phyloP scores from a whole-genome alignment of 2,329 filamentous ascomycete species.

The Apiospora hydei region DNA sequence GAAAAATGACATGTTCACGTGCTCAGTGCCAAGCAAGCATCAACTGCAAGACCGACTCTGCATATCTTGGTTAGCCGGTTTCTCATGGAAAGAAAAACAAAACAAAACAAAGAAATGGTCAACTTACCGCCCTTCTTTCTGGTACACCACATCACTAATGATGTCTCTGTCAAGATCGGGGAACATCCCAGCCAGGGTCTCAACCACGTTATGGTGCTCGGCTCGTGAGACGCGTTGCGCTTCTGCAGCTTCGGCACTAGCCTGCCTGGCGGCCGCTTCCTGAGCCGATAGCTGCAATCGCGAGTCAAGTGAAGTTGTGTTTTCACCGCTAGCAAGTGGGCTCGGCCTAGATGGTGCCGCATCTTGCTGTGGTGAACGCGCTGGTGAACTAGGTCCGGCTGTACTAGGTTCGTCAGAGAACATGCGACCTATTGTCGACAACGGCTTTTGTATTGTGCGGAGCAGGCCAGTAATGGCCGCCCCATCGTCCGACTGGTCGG shows the following conservation, averaged over 20 bases:
- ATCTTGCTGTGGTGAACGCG: conserved; percentile 44
- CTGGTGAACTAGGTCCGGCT: conserved; percentile 48
- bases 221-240: conserved; percentile 81
- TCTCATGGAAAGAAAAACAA: background rate
- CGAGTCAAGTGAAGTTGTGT: conserved; percentile 43
- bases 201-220: conserved; percentile 90
- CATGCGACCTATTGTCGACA: conserved; percentile 92
- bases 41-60: conserved; percentile 84
- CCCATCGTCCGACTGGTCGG: conserved; percentile 70
- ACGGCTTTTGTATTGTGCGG: conserved; percentile 87
- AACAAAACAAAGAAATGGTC: conserved; percentile 18
- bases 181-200: conserved; percentile 96
- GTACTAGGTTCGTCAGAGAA: conserved; percentile 75
- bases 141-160: conserved; percentile 94
- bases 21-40: conserved; percentile 79
- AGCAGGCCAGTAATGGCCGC: conserved; percentile 85
- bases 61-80: conserved; percentile 26
- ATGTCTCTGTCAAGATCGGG: conserved; percentile 92
- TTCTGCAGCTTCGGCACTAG: conserved; percentile 87
- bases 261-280: conserved; percentile 88
- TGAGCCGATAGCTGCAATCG: conserved; percentile 71
- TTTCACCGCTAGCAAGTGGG: conserved; percentile 43
- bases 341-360: conserved; percentile 45
- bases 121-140: conserved; percentile 90
- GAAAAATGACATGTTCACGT: background rate